A percentile compares a stretch with the other conserved stretches of the same genome.
Evolutionary conservation across 306 rosid genomes (phyloP).

Genomic region (Medicago arabica): DNA sequence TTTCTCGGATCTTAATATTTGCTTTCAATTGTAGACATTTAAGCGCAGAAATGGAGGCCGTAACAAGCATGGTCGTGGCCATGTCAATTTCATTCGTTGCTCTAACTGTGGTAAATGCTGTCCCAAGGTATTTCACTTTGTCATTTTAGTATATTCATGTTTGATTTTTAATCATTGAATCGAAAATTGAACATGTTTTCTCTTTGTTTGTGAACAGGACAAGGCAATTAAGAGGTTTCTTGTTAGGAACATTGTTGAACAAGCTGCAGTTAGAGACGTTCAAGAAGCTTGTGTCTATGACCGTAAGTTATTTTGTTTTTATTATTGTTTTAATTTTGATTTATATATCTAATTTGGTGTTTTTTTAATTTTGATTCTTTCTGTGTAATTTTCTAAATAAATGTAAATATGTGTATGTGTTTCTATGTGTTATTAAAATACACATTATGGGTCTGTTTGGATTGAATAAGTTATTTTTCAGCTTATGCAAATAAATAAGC

Average conservation of each 20-base stretch:
- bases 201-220: slow-evolving; percentile 52
- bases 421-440: too few relatives aligned
- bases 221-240: slow-evolving; percentile 76
- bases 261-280: slow-evolving; percentile 95
- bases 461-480: too few relatives aligned
- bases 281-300: slow-evolving; percentile 96
- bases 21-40: slow-evolving; percentile 63
- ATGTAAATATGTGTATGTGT: too few relatives aligned
- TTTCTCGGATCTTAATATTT: not conserved
- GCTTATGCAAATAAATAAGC: too few relatives aligned
- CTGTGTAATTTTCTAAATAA: too few relatives aligned
- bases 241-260: slow-evolving; percentile 97
- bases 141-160: not conserved
- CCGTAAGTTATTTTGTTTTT: slow-evolving; percentile 45
- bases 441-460: too few relatives aligned
- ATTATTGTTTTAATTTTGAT: not conserved
- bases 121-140: slow-evolving; percentile 65
- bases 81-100: slow-evolving; percentile 86
- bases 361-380: not conserved
- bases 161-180: not conserved
- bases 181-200: not conserved
- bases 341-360: not conserved
- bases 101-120: slow-evolving; percentile 97
- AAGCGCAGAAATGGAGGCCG: slow-evolving; percentile 97
- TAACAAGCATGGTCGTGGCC: slow-evolving; percentile 97